These are phyloP conservation scores for Sodiomyces alkalinus DNA, from an alignment of 2,329 filamentous ascomycete genomes.

Conservation along the genomic window DNA sequence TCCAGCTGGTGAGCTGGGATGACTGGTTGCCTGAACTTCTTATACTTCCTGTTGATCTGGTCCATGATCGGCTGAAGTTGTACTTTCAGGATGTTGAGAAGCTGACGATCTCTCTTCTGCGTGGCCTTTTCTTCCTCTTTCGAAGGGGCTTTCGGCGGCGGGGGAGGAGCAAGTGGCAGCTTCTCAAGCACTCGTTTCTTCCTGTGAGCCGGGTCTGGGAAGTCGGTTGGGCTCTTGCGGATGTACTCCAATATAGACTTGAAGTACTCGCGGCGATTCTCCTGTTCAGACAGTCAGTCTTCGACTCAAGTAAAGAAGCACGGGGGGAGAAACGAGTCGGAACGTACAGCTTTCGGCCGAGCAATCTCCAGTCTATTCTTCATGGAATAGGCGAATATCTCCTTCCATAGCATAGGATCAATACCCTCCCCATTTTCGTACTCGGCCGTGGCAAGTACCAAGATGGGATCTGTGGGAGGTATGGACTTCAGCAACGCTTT, in stretches of 20 bases:
- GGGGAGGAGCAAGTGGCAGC: conserved; percentile 59
- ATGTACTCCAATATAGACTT: conserved; percentile 58
- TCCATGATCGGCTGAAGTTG: conserved; percentile 92
- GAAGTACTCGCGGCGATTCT: conserved; percentile 68
- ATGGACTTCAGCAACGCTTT: conserved; percentile 67
- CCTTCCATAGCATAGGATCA: conserved; percentile 47
- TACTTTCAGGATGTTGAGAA: conserved; percentile 77
- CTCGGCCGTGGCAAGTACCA: conserved; percentile 78
- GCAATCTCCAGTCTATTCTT: conserved; percentile 60
- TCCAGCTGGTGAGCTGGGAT: conserved; percentile 60
- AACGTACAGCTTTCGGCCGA: conserved; percentile 46
- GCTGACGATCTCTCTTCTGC: conserved; percentile 68
- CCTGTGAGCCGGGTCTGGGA: conserved; percentile 72
- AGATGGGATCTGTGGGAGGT: conserved; percentile 76
- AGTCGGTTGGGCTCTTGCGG: conserved; percentile 64
- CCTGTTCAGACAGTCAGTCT: conserved; percentile 22
- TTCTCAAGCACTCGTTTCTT: conserved; percentile 73
- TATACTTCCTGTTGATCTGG: conserved; percentile 80
- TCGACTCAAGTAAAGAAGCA: too few relatives aligned
- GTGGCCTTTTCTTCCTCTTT: conserved; percentile 71
- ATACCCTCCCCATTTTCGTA: conserved; percentile 41
- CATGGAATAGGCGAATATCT: conserved; percentile 74
- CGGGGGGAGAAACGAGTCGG: neutral
- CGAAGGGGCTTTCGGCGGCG: conserved; percentile 49
- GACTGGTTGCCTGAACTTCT: conserved; percentile 69